Conservation (phyloP, 108 stramenopile species). For the Epipyxis sp. region DNA sequence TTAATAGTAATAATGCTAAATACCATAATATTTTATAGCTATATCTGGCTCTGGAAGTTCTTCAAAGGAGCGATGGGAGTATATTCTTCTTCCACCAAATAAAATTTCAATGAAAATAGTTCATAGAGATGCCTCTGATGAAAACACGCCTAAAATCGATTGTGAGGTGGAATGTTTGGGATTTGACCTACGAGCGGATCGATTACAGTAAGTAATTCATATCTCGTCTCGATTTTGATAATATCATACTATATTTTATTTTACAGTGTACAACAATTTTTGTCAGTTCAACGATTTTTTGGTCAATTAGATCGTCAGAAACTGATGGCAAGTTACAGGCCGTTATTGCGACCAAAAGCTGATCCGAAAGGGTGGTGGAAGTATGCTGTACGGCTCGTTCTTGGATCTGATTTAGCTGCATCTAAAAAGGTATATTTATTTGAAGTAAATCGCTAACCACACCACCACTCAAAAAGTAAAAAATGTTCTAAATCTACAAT, state of each 20-base stretch:
- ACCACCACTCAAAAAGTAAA: background rate
- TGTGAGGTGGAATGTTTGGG: background rate
- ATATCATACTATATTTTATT: too few species aligned
- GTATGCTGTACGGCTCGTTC: background rate
- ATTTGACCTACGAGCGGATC: background rate
- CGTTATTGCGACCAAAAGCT: background rate
- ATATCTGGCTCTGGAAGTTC: too few species aligned
- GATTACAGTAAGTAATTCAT: background rate
- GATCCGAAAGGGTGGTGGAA: constrained; percentile 26
- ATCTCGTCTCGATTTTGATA: too few species aligned
- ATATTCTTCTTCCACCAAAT: constrained; percentile 11
- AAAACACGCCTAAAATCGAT: constrained; percentile 18
- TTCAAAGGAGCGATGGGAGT: background rate
- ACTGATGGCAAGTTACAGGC: background rate
- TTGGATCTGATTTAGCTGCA: background rate
- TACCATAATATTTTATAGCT: too few species aligned
- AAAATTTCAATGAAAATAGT: constrained; percentile 9
- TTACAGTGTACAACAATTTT: too few species aligned
- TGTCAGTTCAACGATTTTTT: background rate
- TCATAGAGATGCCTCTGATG: constrained; percentile 8
- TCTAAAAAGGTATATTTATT: background rate
- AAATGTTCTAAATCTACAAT: background rate
- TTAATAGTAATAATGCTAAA: too few species aligned
- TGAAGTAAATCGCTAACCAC: background rate
- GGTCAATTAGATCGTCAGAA: constrained; percentile 15